Evolutionary conservation across 306 rosid species (phyloP).

Genomic region (Trichosanthes cucumerina): DNA sequence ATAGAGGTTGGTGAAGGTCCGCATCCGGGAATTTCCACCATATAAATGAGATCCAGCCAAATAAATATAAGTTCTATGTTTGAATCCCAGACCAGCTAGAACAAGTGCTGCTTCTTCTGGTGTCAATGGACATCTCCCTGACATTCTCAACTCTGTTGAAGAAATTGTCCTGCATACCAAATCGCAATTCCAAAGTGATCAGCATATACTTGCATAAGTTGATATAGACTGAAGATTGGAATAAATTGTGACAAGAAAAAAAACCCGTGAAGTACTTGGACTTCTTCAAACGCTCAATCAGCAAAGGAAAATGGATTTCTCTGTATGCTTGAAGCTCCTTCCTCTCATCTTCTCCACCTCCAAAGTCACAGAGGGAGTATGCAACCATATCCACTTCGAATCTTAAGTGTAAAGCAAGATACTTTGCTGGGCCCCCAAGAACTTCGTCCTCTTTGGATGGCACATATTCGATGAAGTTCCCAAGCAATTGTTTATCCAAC

Average conservation of each 20-base stretch:
- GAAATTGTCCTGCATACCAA: slow-evolving; percentile 34
- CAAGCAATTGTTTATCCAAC: slow-evolving; percentile 67
- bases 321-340: slow-evolving; percentile 76
- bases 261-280: slow-evolving; percentile 30
- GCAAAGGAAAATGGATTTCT: slow-evolving; percentile 73
- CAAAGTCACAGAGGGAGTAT: slow-evolving; percentile 85
- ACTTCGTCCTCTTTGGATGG: slow-evolving; percentile 19
- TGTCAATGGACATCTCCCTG: slow-evolving; percentile 86
- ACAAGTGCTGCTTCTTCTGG: slow-evolving; percentile 97
- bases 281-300: slow-evolving; percentile 75
- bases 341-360: slow-evolving; percentile 72
- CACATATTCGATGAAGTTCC: slow-evolving; percentile 44
- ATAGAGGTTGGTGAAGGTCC: slow-evolving; percentile 61
- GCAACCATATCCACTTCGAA: slow-evolving; percentile 96
- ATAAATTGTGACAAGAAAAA: background rate
- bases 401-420: slow-evolving; percentile 87
- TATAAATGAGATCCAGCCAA: slow-evolving; percentile 80
- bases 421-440: slow-evolving; percentile 34
- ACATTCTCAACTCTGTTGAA: slow-evolving; percentile 48
- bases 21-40: slow-evolving; percentile 67
- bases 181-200: slow-evolving; percentile 5
- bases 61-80: slow-evolving; percentile 58
- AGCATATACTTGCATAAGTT: slow-evolving; percentile 4
- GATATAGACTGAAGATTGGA: background rate
- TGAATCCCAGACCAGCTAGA: slow-evolving; percentile 75